Evolutionary conservation across 768 basidiomycete genomes (phyloP).

Genomic region (Tremella yokohamensis): DNA sequence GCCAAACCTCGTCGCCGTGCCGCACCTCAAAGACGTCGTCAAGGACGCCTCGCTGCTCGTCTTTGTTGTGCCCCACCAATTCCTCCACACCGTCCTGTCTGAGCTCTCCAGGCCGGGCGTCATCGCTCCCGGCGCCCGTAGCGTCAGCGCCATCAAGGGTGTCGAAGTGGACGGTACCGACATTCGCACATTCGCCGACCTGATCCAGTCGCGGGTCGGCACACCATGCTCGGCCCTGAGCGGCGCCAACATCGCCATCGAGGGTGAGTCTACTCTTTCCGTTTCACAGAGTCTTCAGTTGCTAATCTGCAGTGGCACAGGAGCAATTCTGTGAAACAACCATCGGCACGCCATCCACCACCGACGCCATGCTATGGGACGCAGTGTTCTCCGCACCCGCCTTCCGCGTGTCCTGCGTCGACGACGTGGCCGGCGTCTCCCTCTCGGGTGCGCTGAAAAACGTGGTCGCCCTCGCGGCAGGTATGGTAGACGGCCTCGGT

Average conservation of each 20-base stretch:
- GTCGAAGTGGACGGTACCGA: constrained; percentile 54
- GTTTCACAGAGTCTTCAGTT: not conserved
- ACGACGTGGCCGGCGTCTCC: constrained; percentile 55
- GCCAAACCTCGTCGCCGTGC: constrained; percentile 52
- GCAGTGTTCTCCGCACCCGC: constrained; percentile 52
- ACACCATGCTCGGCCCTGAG: constrained; percentile 53
- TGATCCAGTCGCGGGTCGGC: constrained; percentile 53
- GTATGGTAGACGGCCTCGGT: constrained; percentile 54
- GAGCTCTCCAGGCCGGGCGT: constrained; percentile 43
- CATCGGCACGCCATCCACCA: constrained; percentile 51
- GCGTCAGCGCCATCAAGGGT: constrained; percentile 55
- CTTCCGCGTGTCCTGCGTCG: constrained; percentile 53
- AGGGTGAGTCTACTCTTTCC: constrained; percentile 23
- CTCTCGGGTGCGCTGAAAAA: constrained; percentile 56
- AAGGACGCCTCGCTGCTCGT: constrained; percentile 54
- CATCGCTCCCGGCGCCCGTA: constrained; percentile 47
- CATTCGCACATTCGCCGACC: constrained; percentile 54
- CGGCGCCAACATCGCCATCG: constrained; percentile 55
- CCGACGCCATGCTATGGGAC: constrained; percentile 52
- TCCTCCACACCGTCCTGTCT: constrained; percentile 42
- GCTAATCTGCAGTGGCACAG: constrained; percentile 47
- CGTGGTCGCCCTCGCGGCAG: constrained; percentile 56
- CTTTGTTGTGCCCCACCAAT: constrained; percentile 55
- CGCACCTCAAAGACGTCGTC: constrained; percentile 52
- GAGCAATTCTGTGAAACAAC: constrained; percentile 56